These are phyloP conservation scores for Aspergillus saccharolyticus DNA, from an alignment of 495 filamentous ascomycete genomes.

Conservation along the genomic window DNA sequence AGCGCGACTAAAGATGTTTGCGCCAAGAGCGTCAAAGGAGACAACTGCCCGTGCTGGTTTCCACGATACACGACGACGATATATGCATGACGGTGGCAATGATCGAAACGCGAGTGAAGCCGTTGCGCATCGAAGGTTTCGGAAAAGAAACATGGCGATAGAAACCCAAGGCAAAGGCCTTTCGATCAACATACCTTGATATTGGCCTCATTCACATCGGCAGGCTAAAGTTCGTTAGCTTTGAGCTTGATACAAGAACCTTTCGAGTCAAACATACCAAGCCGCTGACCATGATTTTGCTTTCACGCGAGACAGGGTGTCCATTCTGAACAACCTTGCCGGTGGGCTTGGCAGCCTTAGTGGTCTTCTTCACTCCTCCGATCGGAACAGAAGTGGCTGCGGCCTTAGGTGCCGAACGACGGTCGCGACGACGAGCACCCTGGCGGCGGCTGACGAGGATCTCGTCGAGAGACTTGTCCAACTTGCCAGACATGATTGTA, in stretches of 20 bases:
- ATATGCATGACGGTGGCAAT: slow-evolving; percentile 24
- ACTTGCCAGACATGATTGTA: slow-evolving; percentile 75
- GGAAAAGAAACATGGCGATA: slow-evolving; percentile 48
- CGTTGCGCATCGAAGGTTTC: slow-evolving; percentile 40
- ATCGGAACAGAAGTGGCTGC: slow-evolving; percentile 58
- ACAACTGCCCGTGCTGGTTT: slow-evolving; percentile 29
- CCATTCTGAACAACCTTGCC: slow-evolving; percentile 63
- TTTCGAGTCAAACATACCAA: slow-evolving; percentile 63
- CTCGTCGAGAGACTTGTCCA: slow-evolving; percentile 93
- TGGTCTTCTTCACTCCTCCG: slow-evolving; percentile 82
- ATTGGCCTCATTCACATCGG: slow-evolving; percentile 88
- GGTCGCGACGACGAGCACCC: slow-evolving; percentile 50
- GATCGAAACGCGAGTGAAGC: slow-evolving; percentile 33
- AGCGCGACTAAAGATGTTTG: slow-evolving; percentile 25
- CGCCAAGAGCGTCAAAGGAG: slow-evolving; percentile 39
- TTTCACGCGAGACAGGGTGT: slow-evolving; percentile 56
- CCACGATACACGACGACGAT: slow-evolving; percentile 23
- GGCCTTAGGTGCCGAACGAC: slow-evolving; percentile 48
- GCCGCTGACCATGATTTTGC: slow-evolving; percentile 97
- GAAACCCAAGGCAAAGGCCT: slow-evolving; percentile 53
- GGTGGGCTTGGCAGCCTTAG: slow-evolving; percentile 55
- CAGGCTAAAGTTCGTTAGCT: slow-evolving; percentile 65
- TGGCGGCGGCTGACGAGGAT: slow-evolving; percentile 76
- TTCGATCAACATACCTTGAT: slow-evolving; percentile 98
- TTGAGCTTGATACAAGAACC: background rate